Evolutionary conservation across 2,329 filamentous ascomycete species (phyloP), one percentile per base, ranked within the genome.

Genomic region (Simplicillium sp.): DNA sequence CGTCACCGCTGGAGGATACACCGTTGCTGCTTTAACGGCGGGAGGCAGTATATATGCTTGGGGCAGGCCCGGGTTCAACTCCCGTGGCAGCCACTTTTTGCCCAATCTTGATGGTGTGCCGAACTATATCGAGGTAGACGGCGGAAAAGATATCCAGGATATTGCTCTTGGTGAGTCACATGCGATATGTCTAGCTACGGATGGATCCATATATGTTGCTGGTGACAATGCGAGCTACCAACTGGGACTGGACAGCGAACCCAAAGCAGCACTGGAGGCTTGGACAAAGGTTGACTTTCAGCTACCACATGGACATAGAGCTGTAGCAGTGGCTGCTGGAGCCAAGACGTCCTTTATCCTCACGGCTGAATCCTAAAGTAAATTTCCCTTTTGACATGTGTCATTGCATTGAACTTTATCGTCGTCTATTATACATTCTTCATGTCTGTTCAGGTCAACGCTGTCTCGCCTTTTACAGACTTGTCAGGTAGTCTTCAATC

Each of bases 401-500:
- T 41, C 45, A 50, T 49, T 44, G 46, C 44, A 44, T 45, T 37
- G 45, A 47, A 48, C 42, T 33, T 33, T 33, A 15, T 33, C 31
- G 12, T 33, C 31, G 13, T 33, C 31, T 33, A 33, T 33, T 33
- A 33, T 33, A 33, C 31, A 44, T 39, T 44, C 34, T 15, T 34
- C n/a, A 29, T 28, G 25, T 14, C 36, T 25, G n/a, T 29, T 29
- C 38, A 33, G 37, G 37, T 45, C 46, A 44, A 40, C 37, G 49
- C 46, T 42, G 59, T 80, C 20, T 9, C 20, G 20, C 20, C 20
- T 25, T 25, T 25, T 76, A 97, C 77, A 98, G 80, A 77, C 95
- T 97, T 64, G 92, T 97, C 65, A 98, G 71, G 71, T 98, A 98
- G 66, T 98, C 92, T 73, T 98, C 92, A 59, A 98, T 97, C 71